These are phyloP conservation scores for Hibiscus mutabilis DNA, from an alignment of 345 rosid genomes.

Conservation along the genomic window DNA sequence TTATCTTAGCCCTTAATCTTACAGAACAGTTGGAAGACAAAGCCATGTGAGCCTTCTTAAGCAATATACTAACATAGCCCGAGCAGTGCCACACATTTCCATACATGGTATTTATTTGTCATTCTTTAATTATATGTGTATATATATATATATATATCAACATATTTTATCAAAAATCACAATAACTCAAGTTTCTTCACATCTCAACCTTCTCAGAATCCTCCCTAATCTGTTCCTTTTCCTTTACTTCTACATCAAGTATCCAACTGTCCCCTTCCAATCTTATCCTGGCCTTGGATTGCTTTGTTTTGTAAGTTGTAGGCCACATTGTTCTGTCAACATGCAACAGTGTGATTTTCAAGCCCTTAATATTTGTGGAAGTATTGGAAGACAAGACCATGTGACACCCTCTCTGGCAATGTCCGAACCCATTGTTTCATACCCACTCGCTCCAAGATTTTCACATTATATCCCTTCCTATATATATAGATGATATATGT, in stretches of 20 bases:
- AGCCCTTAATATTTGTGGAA: not conserved
- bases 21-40: not conserved
- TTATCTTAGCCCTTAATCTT: not conserved
- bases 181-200: not conserved
- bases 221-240: not conserved
- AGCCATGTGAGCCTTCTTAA: conserved; percentile 2
- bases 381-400: conserved; percentile 1
- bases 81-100: not conserved
- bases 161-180: not conserved
- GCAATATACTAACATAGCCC: not conserved
- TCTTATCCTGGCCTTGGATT: not conserved
- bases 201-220: not conserved
- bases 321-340: not conserved
- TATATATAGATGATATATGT: not conserved
- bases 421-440: not conserved
- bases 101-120: not conserved
- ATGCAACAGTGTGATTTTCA: not conserved
- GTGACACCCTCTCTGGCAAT: not conserved
- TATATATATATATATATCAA: too few species aligned
- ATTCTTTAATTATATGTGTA: too few species aligned
- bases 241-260: not conserved
- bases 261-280: not conserved
- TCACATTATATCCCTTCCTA: not conserved
- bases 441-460: not conserved
- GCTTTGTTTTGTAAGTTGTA: not conserved